phyloP scores from a whole-genome alignment of 1,139 yeast genomes.

The Schwanniomyces etchellsii region DNA sequence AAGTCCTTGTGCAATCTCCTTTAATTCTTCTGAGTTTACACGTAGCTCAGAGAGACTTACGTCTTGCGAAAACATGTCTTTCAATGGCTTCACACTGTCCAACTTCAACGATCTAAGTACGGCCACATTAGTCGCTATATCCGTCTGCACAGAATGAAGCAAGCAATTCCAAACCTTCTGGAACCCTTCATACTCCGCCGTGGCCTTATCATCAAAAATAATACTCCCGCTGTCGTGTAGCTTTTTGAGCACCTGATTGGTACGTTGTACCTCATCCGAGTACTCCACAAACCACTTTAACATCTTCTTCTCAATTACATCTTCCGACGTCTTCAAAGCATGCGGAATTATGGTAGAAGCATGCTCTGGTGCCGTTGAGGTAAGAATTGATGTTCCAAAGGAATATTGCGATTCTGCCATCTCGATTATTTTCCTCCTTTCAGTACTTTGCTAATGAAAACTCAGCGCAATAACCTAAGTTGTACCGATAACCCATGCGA shows the following conservation, averaged over 20 bases:
- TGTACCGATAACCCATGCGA: not conserved
- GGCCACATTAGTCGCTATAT: constrained; percentile 47
- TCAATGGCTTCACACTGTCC: constrained; percentile 54
- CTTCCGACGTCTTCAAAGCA: constrained; percentile 21
- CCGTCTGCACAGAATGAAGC: constrained; percentile 46
- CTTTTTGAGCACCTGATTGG: constrained; percentile 45
- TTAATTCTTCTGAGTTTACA: constrained; percentile 37
- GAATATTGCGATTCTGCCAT: constrained; percentile 17
- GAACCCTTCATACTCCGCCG: constrained; percentile 49
- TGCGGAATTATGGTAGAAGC: constrained; percentile 38
- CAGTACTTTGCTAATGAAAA: too few relatives aligned
- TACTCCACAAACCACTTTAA: constrained; percentile 53
- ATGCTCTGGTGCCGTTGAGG: constrained; percentile 38
- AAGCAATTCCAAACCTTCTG: constrained; percentile 56
- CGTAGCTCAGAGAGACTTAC: constrained; percentile 41
- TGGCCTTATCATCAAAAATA: constrained; percentile 23
- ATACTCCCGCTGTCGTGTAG: constrained; percentile 41
- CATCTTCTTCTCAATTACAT: constrained; percentile 26
- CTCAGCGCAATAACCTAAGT: not conserved
- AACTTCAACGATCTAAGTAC: constrained; percentile 47
- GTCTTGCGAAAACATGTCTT: constrained; percentile 47
- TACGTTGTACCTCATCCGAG: constrained; percentile 41
- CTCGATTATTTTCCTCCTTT: constrained; percentile 2
- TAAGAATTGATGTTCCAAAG: constrained; percentile 38
- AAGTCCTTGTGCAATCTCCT: constrained; percentile 26